phyloP scores from a whole-genome alignment of 768 basidiomycete species.

The Amanita jacksonii region DNA sequence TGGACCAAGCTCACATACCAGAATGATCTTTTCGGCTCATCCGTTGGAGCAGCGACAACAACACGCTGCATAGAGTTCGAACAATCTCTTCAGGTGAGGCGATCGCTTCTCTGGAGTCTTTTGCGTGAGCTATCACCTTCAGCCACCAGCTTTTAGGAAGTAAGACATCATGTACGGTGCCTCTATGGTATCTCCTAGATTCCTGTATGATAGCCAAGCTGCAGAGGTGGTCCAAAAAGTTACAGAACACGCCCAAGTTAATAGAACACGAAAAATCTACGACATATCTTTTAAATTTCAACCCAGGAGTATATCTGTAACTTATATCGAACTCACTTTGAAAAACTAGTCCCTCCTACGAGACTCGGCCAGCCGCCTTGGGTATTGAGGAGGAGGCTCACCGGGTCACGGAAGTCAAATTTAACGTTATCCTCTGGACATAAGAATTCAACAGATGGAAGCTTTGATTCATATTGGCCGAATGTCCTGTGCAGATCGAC shows the following conservation, averaged over 20 bases:
- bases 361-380: constrained; percentile 17
- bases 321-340: constrained; percentile 28
- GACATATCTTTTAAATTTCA: constrained; percentile 29
- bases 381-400: constrained; percentile 18
- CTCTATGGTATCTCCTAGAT: constrained; percentile 12
- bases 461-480: no score
- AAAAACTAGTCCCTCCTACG: constrained; percentile 26
- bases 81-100: constrained; percentile 7
- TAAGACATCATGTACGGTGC: constrained; percentile 32
- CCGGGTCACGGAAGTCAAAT: constrained; percentile 16
- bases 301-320: not conserved
- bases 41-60: constrained; percentile 19
- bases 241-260: constrained; percentile 40
- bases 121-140: constrained; percentile 12
- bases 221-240: constrained; percentile 40
- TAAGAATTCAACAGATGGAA: no score
- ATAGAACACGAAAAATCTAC: constrained; percentile 27
- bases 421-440: no score
- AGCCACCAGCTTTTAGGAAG: constrained; percentile 48
- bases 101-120: no score
- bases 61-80: constrained; percentile 14
- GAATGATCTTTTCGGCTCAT: not conserved
- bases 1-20: not conserved
- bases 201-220: constrained; percentile 28
- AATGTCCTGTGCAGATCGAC: constrained; percentile 28